phyloP scores from a whole-genome alignment of 768 basidiomycete species.

The Tremella mesenterica region DNA sequence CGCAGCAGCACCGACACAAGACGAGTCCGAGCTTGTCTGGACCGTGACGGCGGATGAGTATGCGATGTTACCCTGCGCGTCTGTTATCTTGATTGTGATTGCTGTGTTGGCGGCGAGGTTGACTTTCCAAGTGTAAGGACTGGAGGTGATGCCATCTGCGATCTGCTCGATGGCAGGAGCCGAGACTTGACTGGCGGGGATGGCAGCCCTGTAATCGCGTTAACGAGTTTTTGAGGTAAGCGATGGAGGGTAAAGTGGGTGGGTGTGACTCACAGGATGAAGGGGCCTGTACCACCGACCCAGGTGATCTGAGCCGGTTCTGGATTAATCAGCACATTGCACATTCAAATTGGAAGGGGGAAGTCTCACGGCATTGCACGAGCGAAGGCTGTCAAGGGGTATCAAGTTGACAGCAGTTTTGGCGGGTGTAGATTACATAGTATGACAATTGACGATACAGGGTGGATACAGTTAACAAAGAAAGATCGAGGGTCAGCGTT shows the following conservation, averaged over 20 bases:
- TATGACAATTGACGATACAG: background rate
- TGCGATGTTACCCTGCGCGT: slow-evolving; percentile 31
- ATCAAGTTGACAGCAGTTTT: background rate
- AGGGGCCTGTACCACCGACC: slow-evolving; percentile 27
- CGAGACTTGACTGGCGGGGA: slow-evolving; percentile 37
- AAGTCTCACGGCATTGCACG: slow-evolving; percentile 29
- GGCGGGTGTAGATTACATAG: background rate
- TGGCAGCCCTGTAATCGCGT: slow-evolving; percentile 44
- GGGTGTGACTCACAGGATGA: slow-evolving; percentile 28
- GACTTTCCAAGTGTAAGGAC: slow-evolving; percentile 28
- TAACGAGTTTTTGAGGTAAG: background rate
- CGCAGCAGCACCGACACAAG: slow-evolving; percentile 19
- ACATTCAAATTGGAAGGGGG: background rate
- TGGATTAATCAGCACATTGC: background rate
- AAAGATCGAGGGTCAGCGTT: background rate
- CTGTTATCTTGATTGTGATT: slow-evolving; percentile 35
- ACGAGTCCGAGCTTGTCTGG: slow-evolving; percentile 24
- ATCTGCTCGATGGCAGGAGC: slow-evolving; percentile 24
- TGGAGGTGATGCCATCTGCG: slow-evolving; percentile 12
- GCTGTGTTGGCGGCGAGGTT: slow-evolving; percentile 22
- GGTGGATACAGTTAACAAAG: background rate
- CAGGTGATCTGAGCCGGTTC: slow-evolving; percentile 28
- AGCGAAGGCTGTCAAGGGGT: slow-evolving; percentile 19
- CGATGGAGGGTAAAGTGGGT: background rate
- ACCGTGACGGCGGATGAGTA: slow-evolving; percentile 27